A percentile compares a stretch with the other conserved stretches of the same genome.
Conservation (phyloP, 2,329 filamentous ascomycete genomes). For the Penicillium sp. region DNA sequence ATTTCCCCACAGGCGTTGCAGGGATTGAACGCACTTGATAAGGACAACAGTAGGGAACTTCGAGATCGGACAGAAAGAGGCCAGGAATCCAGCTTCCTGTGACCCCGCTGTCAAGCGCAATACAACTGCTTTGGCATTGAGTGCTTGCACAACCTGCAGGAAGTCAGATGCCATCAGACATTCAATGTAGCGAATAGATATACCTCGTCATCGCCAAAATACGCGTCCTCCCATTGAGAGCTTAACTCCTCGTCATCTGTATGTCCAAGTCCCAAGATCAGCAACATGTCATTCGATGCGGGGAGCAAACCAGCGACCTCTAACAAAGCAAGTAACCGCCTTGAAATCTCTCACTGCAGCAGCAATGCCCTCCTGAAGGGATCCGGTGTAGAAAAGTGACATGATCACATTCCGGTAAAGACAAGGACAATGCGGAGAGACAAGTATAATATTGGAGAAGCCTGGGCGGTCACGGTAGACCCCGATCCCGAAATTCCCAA, state of each 20-base stretch:
- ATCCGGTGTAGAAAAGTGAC: constrained; percentile 77
- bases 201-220: constrained; percentile 55
- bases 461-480: constrained; percentile 23
- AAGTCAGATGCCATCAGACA: constrained; percentile 1
- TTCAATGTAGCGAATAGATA: constrained; percentile 9
- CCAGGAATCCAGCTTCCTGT: constrained; percentile 75
- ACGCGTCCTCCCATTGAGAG: constrained; percentile 68
- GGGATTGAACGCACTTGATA: constrained; percentile 59
- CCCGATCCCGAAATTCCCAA: constrained; percentile 14
- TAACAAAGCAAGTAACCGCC: constrained; percentile 79
- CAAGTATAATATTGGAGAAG: constrained; percentile 19
- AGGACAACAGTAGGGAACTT: constrained; percentile 75
- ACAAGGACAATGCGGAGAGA: constrained; percentile 14
- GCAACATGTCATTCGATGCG: constrained; percentile 11
- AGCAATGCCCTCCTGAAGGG: constrained; percentile 75
- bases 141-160: constrained; percentile 53
- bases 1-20: background rate
- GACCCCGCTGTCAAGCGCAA: constrained; percentile 70
- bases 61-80: constrained; percentile 77
- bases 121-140: constrained; percentile 63
- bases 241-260: constrained; percentile 69
- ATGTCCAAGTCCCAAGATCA: constrained; percentile 10
- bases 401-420: constrained; percentile 11
- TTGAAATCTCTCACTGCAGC: constrained; percentile 72
- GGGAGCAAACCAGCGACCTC: constrained; percentile 52